These are phyloP conservation scores for Ilyonectria destructans DNA, from an alignment of 2,329 filamentous ascomycete species.

Conservation along the genomic window DNA sequence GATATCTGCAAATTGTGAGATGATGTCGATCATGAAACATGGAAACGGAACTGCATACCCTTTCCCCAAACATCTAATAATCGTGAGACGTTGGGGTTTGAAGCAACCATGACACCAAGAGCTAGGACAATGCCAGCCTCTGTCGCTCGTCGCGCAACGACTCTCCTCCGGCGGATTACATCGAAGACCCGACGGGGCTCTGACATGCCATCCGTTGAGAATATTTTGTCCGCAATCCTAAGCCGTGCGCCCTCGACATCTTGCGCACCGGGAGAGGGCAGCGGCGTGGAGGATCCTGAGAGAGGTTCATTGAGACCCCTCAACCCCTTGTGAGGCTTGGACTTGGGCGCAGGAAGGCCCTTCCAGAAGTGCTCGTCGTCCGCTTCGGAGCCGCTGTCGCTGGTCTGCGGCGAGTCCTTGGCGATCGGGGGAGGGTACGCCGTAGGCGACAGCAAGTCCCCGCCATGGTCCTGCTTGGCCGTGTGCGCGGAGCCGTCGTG, in stretches of 20 bases:
- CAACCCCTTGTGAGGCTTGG: slow-evolving; percentile 83
- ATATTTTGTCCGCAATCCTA: slow-evolving; percentile 41
- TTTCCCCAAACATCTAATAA: slow-evolving; percentile 64
- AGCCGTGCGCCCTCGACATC: slow-evolving; percentile 59
- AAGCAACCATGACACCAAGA: slow-evolving; percentile 65
- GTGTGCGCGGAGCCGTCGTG: slow-evolving; percentile 40
- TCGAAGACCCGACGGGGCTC: slow-evolving; percentile 45
- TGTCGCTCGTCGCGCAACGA: slow-evolving; percentile 67
- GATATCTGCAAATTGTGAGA: slow-evolving; percentile 58
- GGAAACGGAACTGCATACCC: slow-evolving; percentile 58
- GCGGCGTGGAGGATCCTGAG: slow-evolving; percentile 71
- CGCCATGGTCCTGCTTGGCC: slow-evolving; percentile 38
- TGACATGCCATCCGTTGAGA: slow-evolving; percentile 29
- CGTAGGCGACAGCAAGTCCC: slow-evolving; percentile 45
- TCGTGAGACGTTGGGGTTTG: slow-evolving; percentile 64
- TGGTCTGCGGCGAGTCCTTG: slow-evolving; percentile 74
- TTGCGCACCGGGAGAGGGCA: slow-evolving; percentile 64
- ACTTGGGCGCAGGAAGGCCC: slow-evolving; percentile 85
- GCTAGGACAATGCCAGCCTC: slow-evolving; percentile 69
- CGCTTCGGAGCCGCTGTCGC: slow-evolving; percentile 94
- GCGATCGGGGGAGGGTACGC: slow-evolving; percentile 53
- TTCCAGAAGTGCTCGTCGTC: slow-evolving; percentile 94
- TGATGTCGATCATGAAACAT: neutral
- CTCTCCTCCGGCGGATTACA: slow-evolving; percentile 62
- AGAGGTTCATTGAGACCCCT: slow-evolving; percentile 71